phyloP scores from a whole-genome alignment of 495 filamentous ascomycete species.

The Hypoxylon fuscum region DNA sequence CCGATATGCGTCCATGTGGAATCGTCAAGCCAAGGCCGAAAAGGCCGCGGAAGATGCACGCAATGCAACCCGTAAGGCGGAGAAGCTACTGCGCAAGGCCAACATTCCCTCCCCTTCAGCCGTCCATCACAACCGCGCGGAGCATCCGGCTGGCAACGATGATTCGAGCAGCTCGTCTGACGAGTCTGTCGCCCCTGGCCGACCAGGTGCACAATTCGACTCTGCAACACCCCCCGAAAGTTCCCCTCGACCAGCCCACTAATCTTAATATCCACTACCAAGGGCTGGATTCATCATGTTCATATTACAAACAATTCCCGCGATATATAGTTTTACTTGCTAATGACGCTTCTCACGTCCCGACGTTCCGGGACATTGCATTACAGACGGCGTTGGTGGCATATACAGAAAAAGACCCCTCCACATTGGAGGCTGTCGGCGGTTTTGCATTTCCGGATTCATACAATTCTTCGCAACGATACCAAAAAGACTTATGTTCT shows the following conservation, averaged over 20 bases:
- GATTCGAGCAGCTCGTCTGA: conserved; percentile 48
- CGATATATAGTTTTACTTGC: conserved; percentile 41
- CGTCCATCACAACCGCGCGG: conserved; percentile 36
- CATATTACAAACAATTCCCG: conserved; percentile 28
- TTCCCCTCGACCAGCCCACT: conserved; percentile 33
- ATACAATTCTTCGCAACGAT: conserved; percentile 47
- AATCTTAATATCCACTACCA: conserved; percentile 34
- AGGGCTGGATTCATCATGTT: conserved; percentile 40
- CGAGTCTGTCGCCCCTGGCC: conserved; percentile 32
- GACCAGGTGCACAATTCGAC: conserved; percentile 27
- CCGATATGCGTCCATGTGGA: conserved; percentile 93
- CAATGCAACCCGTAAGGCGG: conserved; percentile 63
- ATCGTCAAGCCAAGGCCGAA: conserved; percentile 91
- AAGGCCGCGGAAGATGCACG: conserved; percentile 78
- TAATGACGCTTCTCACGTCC: conserved; percentile 38
- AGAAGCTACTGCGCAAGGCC: conserved; percentile 60
- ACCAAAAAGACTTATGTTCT: conserved; percentile 44
- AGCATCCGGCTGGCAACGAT: conserved; percentile 29
- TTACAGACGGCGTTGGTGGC: conserved; percentile 45
- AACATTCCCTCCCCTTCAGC: conserved; percentile 45
- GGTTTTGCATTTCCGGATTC: conserved; percentile 41
- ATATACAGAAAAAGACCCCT: conserved; percentile 46
- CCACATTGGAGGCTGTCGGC: conserved; percentile 30
- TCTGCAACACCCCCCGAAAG: conserved; percentile 19
- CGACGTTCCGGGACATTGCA: conserved; percentile 35